Evolutionary conservation across 352 stramenopile species (phyloP), one percentile per base, ranked within the genome.

Genomic region (Pythium plurisporium): DNA sequence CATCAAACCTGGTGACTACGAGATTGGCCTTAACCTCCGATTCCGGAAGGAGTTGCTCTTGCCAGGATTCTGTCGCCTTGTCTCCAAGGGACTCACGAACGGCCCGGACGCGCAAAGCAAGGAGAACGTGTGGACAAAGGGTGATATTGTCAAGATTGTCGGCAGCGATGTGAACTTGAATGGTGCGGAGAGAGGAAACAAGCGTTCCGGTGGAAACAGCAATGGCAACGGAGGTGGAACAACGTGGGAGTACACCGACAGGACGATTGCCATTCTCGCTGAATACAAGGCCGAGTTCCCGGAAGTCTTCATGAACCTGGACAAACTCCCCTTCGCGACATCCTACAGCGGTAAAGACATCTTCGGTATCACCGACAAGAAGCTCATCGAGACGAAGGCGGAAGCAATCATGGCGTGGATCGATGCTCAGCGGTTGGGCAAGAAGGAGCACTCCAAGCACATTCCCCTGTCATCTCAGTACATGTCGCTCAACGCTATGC

Each of bases 191-290:
- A 77, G 64, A 34, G 57, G 79, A 15, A 49, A 46, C 11, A 64
- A 62, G 49, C 34, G 25, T 38, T 40, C 37, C 30, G 43, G 65
- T 56, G 61, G 38, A 42, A 67, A 37, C 33, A 61, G 34, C 44
- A 40, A 17, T 37, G 53, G 43, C 8, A 42, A 36, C 14, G 47
- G 20, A 4, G 45, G 42, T 14, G 55, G 56, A 22, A 86, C 73
- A 5, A 73, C 70, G n/a, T 99, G 96, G 96, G 94, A 99, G 74
- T 99, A 98, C 72, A 98, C 95, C 4, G 89, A 97, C 44, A 95
- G 92, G 33, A 96, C 96, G 6, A 80, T 99, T 22, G 74, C 94
- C 17, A 81, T 99, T 33, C 82, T 99, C 43, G 80, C 87, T 10
- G 86, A 82, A 6, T 99, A 98, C 70, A 85, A 94, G 61, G 82